Conservation (phyloP, 305 asterid species). For the Fraxinus sp. region DNA sequence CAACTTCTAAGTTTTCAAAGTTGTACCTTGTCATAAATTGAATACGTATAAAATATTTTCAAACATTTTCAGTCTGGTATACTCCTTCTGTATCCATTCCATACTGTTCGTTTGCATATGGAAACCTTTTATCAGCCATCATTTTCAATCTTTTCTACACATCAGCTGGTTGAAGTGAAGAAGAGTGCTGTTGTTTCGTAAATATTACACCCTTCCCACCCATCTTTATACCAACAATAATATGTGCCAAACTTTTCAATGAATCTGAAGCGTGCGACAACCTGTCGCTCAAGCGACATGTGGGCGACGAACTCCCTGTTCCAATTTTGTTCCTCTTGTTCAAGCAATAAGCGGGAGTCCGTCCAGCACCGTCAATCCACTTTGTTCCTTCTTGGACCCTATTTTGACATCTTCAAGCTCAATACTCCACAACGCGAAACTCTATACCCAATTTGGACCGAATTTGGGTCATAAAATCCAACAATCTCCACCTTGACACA, state of each 20-base stretch:
- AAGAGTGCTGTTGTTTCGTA: slow-evolving; percentile 83
- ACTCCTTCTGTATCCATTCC: slow-evolving; percentile 41
- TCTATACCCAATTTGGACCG: no score
- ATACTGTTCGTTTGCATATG: slow-evolving; percentile 53
- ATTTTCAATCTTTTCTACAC: slow-evolving; percentile 70
- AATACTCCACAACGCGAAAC: no score
- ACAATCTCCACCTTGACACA: no score
- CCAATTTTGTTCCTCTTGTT: no score
- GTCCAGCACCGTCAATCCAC: no score
- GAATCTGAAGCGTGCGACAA: slow-evolving; percentile 46
- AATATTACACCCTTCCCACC: slow-evolving; percentile 90
- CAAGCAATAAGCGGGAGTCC: no score
- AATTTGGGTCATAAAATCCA: no score
- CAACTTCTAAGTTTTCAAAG: not conserved
- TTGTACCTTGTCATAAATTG: not conserved
- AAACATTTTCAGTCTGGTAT: slow-evolving; percentile 56
- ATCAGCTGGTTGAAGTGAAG: slow-evolving; percentile 75
- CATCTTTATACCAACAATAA: slow-evolving; percentile 89
- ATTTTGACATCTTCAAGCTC: no score
- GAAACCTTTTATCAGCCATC: slow-evolving; percentile 74
- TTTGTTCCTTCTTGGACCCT: no score
- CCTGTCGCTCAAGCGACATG: no score
- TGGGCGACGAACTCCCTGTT: no score
- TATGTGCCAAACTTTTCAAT: slow-evolving; percentile 84
- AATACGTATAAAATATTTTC: slow-evolving; percentile 17